Conservation (phyloP, 2,329 filamentous ascomycete genomes). For the Neopestalotiopsis sp. region DNA sequence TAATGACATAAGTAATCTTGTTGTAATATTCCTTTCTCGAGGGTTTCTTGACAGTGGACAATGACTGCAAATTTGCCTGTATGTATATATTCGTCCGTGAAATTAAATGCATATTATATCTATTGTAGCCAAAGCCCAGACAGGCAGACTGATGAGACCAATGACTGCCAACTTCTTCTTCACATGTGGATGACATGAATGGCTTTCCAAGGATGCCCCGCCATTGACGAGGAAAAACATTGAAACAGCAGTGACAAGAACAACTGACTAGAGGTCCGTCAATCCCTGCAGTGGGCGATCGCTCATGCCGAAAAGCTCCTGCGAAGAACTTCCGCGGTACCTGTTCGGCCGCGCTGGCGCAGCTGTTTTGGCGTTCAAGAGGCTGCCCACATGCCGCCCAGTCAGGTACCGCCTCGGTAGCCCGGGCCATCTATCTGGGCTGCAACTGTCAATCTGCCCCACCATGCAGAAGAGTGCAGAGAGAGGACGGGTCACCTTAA, state of each 20-base stretch:
- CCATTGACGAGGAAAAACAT: not conserved
- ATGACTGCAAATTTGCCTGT: too few relatives aligned
- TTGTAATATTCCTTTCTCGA: too few relatives aligned
- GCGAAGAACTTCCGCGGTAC: not conserved
- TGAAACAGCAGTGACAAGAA: not conserved
- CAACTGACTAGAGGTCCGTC: not conserved
- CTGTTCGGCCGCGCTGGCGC: not conserved
- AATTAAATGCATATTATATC: too few relatives aligned
- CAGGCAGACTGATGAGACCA: not conserved
- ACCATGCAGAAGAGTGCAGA: not conserved
- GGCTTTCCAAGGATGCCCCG: slow-evolving; percentile 14
- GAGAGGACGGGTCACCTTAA: not conserved
- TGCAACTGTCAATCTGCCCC: slow-evolving; percentile 5
- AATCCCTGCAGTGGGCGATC: slow-evolving; percentile 12
- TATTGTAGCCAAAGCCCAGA: too few relatives aligned
- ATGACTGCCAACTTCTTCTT: not conserved
- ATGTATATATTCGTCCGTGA: too few relatives aligned
- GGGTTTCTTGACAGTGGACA: too few relatives aligned
- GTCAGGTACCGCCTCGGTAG: slow-evolving; percentile 6
- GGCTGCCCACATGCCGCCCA: not conserved
- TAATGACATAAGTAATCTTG: too few relatives aligned
- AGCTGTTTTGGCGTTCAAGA: not conserved
- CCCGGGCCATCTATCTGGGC: not conserved
- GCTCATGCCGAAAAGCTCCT: slow-evolving; percentile 9
- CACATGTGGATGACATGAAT: not conserved